Evolutionary conservation across 768 basidiomycete species (phyloP), one percentile per base, ranked within the genome.

Genomic region (Tulasnella calospora): DNA sequence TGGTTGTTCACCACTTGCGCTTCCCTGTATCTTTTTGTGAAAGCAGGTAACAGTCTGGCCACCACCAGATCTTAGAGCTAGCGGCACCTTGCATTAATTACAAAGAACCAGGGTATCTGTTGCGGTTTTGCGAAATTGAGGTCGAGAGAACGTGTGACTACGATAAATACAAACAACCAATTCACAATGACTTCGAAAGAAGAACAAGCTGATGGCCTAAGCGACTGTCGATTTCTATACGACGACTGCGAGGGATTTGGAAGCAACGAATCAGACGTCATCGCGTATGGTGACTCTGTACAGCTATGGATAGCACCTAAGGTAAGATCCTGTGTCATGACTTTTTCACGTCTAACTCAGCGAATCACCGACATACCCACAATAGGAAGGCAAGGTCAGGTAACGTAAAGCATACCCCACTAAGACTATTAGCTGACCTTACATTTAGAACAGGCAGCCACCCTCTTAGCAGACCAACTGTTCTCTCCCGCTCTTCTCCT

Each of bases 401-500:
- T n/a, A 15, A 70, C 15, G 2, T 44, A 3, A 19, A 44, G n/a
- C 70, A 38, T 13, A 23, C 30, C 12, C 12, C 23, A 78, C 15
- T 35, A n/a, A 46, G 77, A 40, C 2, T 21, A 30, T n/a, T 9
- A 2, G n/a, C 33, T 3, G 35, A 27, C 0, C 30, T 71, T 71
- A 76, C 27, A 15, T 2, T n/a, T 38, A 13, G n/a, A 19, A 38
- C 21, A 92, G 91, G 90, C 91, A 38, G 92, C 89, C 79, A 91
- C 90, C 19, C 86, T 92, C 13, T 85, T 93, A 30, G 92, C 91
- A 72, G 91, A 93, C 83, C 90, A 91, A 80, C 85, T 92, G 3
- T 93, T 92, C 82, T 92, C 90, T 51, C 92, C 91, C 21, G 88
- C 89, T 12, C 85, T 93, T 10, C 87, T 90, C 77, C 86, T 93